Conservation (phyloP, 495 filamentous ascomycete species). For the Penicillium egyptiacum region DNA sequence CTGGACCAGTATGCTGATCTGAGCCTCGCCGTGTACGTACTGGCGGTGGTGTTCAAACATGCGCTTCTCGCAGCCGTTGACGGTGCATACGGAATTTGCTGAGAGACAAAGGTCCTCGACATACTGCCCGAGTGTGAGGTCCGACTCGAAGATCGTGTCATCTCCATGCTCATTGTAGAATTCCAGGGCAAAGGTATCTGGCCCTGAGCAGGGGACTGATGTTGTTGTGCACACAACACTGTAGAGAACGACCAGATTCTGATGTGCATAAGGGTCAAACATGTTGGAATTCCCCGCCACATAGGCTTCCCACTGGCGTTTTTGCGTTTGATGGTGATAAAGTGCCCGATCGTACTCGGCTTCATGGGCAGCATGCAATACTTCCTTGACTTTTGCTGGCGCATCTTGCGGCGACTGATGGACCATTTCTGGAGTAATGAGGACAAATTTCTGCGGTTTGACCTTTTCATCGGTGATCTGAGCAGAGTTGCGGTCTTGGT, state of each 20-base stretch:
- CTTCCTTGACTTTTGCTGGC: conserved; percentile 83
- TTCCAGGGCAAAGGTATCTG: conserved; percentile 77
- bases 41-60: conserved; percentile 95
- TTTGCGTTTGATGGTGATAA: conserved; percentile 92
- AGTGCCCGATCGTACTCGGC: conserved; percentile 94
- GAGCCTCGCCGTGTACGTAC: conserved; percentile 95
- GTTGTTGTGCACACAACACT: conserved; percentile 89
- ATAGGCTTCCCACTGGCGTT: conserved; percentile 91
- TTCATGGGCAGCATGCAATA: conserved; percentile 89
- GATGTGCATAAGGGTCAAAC: conserved; percentile 91
- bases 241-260: conserved; percentile 93
- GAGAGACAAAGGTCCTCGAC: conserved; percentile 85
- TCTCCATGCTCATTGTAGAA: conserved; percentile 90
- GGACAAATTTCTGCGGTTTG: conserved; percentile 70
- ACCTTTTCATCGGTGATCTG: conserved; percentile 57
- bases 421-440: conserved; percentile 94
- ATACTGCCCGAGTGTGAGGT: conserved; percentile 93
- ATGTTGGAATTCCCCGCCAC: conserved; percentile 78
- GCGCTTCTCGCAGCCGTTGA: conserved; percentile 81
- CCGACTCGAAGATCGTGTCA: conserved; percentile 66
- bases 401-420: conserved; percentile 73
- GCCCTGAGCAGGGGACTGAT: conserved; percentile 88
- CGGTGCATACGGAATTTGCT: conserved; percentile 71
- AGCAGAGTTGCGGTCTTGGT: conserved; percentile 64
- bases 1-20: conserved; percentile 85